Percentiles rank a stretch among this genome's conserved stretches.
Conservation (phyloP, 805 yeast species). For the Wickerhamiella australiensis region DNA sequence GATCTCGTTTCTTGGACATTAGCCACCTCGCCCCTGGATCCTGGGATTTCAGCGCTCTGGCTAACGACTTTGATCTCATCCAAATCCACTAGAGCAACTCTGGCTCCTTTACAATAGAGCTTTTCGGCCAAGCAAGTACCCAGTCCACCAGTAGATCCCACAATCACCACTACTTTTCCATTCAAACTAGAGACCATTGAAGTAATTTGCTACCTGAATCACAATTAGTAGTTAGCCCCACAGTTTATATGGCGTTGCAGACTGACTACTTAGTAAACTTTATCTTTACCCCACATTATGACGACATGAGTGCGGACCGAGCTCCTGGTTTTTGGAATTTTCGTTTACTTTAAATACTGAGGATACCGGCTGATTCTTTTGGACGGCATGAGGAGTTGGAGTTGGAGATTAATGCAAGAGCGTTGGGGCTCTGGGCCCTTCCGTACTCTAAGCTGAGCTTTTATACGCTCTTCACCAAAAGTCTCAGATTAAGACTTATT, state of each 20-base stretch:
- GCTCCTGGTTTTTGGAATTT: no score
- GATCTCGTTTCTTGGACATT: not conserved
- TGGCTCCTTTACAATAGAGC: not conserved
- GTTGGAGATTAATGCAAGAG: no score
- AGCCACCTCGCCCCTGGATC: not conserved
- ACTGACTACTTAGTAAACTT: not conserved
- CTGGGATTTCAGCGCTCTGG: not conserved
- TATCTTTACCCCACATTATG: not conserved
- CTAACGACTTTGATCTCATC: not conserved
- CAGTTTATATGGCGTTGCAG: not conserved
- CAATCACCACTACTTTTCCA: slow-evolving; percentile 1
- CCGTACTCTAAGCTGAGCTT: no score
- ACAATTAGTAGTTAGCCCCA: no score
- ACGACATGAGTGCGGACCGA: not conserved
- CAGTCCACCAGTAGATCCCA: slow-evolving; percentile 11
- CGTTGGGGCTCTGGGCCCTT: no score
- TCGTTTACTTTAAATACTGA: no score
- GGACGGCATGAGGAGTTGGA: no score
- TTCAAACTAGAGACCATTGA: not conserved
- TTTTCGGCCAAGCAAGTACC: slow-evolving; percentile 3
- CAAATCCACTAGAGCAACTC: slow-evolving; percentile 1
- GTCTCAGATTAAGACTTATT: no score
- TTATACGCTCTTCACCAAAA: no score
- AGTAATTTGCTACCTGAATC: no score
- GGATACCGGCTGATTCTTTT: no score